Conservation (phyloP, 192 early-diverging fungal genomes). For the Phycomyces nitens region DNA sequence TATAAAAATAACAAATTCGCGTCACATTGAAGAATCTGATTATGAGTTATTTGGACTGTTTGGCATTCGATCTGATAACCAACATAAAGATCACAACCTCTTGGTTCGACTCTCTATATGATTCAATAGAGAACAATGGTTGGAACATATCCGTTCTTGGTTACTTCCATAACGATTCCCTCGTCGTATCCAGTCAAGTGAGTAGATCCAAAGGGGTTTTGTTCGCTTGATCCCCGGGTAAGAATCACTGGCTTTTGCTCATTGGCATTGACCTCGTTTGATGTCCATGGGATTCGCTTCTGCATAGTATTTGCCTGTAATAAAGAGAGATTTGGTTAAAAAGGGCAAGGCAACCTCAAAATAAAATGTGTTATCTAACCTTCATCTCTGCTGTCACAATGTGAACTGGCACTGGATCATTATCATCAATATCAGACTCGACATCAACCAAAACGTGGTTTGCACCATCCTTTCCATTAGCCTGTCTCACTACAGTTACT, state of each 20-base stretch:
- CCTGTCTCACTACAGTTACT: neutral
- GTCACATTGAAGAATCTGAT: no score
- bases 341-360: neutral
- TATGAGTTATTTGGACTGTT: no score
- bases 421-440: slow-evolving; percentile 13
- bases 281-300: slow-evolving; percentile 25
- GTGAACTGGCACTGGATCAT: slow-evolving; percentile 12
- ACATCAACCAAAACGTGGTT: slow-evolving; percentile 27
- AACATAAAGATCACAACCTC: no score
- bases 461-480: neutral
- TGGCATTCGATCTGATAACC: no score
- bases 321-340: neutral
- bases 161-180: slow-evolving; percentile 60
- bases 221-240: slow-evolving; percentile 56
- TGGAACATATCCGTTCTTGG: slow-evolving; percentile 43
- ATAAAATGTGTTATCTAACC: slow-evolving; percentile 18
- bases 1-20: no score
- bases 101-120: no score
- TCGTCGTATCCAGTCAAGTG: slow-evolving; percentile 60
- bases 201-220: slow-evolving; percentile 70
- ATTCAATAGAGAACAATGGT: neutral
- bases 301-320: slow-evolving; percentile 22
- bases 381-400: slow-evolving; percentile 29
- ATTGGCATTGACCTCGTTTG: slow-evolving; percentile 24
- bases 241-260: slow-evolving; percentile 54